Conservation (phyloP, 495 filamentous ascomycete genomes). For the Neurospora africana region DNA sequence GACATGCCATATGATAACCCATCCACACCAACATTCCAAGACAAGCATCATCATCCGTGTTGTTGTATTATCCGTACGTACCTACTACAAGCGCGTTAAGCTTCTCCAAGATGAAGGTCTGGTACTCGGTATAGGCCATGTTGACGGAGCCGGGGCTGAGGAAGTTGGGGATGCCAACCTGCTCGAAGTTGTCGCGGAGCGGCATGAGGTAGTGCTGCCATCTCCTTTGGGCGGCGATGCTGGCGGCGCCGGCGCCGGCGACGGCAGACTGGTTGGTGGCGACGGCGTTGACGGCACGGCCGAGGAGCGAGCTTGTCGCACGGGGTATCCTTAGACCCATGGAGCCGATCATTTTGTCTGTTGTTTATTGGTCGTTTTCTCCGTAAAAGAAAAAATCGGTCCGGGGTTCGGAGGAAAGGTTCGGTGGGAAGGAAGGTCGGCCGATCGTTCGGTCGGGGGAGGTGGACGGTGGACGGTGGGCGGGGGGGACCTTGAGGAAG, state of each 20-base stretch:
- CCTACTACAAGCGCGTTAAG: slow-evolving; percentile 66
- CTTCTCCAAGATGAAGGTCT: slow-evolving; percentile 56
- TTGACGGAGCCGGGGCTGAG: slow-evolving; percentile 56
- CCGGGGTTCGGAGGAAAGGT: neutral
- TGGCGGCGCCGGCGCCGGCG: neutral
- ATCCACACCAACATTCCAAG: neutral
- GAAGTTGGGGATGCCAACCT: slow-evolving; percentile 56
- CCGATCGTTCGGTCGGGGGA: neutral
- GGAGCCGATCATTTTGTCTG: neutral
- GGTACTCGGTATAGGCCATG: slow-evolving; percentile 76
- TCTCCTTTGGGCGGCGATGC: neutral
- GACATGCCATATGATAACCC: neutral
- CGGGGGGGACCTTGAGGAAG: neutral
- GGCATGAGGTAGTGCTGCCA: neutral
- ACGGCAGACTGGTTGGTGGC: neutral
- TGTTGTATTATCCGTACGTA: slow-evolving; percentile 27
- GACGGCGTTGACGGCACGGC: neutral
- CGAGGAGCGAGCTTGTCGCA: neutral
- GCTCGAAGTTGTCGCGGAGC: neutral
- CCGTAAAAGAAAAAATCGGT: neutral
- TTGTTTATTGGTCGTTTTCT: neutral
- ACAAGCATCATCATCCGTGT: neutral
- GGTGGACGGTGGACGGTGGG: neutral
- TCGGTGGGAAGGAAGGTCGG: neutral
- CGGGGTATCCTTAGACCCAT: neutral